These are phyloP conservation scores for Xylaria castorea DNA, from an alignment of 495 filamentous ascomycete genomes.

Conservation along the genomic window DNA sequence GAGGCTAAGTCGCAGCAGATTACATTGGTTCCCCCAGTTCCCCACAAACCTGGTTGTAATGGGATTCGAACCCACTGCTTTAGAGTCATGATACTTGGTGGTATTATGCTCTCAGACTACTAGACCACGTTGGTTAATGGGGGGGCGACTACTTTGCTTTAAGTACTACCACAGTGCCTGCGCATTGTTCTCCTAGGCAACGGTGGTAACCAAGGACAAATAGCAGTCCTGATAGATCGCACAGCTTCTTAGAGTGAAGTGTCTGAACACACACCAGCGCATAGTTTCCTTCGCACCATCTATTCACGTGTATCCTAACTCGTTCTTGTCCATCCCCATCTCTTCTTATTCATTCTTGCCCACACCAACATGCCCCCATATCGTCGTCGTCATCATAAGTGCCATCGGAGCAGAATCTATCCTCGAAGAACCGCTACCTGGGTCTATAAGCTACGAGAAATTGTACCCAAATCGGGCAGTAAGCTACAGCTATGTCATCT, in stretches of 20 bases:
- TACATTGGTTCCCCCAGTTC: conserved; percentile 1
- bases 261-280: not conserved
- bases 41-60: conserved; percentile 13
- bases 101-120: conserved; percentile 16
- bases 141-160: not conserved
- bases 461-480: not conserved
- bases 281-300: not conserved
- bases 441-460: not conserved
- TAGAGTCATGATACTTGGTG: not conserved
- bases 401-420: not conserved
- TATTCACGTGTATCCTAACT: not conserved
- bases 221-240: not conserved
- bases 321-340: not conserved
- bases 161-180: not conserved
- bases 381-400: not conserved
- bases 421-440: not conserved
- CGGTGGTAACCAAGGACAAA: not conserved
- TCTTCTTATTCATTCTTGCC: not conserved
- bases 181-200: not conserved
- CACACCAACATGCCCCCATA: too few species aligned
- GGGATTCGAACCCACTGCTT: conserved; percentile 20
- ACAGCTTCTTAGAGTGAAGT: not conserved
- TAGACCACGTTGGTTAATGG: conserved; percentile 22
- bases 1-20: not conserved
- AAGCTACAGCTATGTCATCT: not conserved